Evolutionary conservation across 2,329 filamentous ascomycete genomes (phyloP), one percentile per base, ranked within the genome.

Genomic region (Trichoderma aggressivum): DNA sequence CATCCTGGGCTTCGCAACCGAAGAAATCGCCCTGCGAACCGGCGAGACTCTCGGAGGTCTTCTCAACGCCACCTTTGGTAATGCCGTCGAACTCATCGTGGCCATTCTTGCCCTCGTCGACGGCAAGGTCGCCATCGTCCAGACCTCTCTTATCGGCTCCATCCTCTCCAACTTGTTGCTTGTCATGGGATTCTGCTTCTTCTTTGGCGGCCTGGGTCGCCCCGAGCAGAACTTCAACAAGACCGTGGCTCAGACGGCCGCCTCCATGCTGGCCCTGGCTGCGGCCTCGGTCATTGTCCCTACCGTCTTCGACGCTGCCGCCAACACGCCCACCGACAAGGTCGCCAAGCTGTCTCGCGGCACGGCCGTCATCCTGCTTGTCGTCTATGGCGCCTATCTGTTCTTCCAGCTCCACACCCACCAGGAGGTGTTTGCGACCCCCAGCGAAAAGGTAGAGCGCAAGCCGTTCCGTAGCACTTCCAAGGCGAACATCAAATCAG

Each of bases 351-450:
- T 92, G 26, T 94, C 92, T 0, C 89, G 91, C 69, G 92, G 92
- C 65, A 93, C 91, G 2, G 84, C 92, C 0, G 83, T 98, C 72
- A 94, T 98, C 73, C 86, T 98, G 5, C 86, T 98, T 1, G 79
- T 97, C 60, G 91, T 97, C 11, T 98, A 98, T 80, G 89, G 82
- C 63, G 91, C 88, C 70, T 98, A 97, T 77, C 89, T 98, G 2
- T 87, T 93, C 81, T 98, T 98, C 85, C 95, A 98, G 81, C 89
- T 98, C 72, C 93, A 94, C 80, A 94, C 94, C 0, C 94, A 98
- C 80, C 86, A 87, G 28, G 84, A 84, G 10, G 90, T 97, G 79
- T 98, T 97, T 85, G 93, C 92, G 79, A 89, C 89, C 66, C 89
- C 92, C 39, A 92, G 91, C 74, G 86, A 92, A 75, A 97, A 97